phyloP scores from a whole-genome alignment of 495 filamentous ascomycete species.

The Bathelium albidoporum region DNA sequence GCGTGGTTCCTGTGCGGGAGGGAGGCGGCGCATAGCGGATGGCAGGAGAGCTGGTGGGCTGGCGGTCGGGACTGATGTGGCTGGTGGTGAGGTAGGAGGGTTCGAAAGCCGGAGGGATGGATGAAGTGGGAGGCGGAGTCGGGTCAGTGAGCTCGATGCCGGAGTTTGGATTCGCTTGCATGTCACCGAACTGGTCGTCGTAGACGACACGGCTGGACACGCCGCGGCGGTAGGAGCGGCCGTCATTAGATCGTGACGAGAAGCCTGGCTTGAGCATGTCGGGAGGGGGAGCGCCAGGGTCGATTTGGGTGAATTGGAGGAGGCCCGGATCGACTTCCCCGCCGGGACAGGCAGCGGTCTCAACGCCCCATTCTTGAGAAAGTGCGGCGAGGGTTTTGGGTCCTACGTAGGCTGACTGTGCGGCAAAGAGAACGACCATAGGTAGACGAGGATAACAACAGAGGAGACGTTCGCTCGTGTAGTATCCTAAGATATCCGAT shows the following conservation, averaged over 20 bases:
- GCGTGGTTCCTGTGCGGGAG: constrained; percentile 19
- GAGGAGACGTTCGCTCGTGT: constrained; percentile 77
- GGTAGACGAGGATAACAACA: constrained; percentile 84
- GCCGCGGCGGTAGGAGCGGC: constrained; percentile 55
- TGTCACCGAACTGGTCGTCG: constrained; percentile 71
- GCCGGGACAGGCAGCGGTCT: constrained; percentile 69
- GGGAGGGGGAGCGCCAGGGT: constrained; percentile 36
- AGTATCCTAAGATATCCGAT: constrained; percentile 69
- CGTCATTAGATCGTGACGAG: constrained; percentile 31
- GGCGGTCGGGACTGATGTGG: background rate
- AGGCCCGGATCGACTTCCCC: constrained; percentile 86
- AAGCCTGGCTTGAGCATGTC: background rate
- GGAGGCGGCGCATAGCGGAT: constrained; percentile 2
- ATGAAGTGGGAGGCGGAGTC: constrained; percentile 10
- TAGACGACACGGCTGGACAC: constrained; percentile 61
- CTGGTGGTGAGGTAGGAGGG: background rate
- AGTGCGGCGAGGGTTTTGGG: constrained; percentile 57
- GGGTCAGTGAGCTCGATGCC: constrained; percentile 7
- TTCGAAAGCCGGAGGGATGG: constrained; percentile 9
- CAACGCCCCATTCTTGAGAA: constrained; percentile 79
- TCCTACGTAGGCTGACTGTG: constrained; percentile 74
- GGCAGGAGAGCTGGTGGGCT: background rate
- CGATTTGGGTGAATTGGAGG: constrained; percentile 64
- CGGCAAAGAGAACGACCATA: constrained; percentile 66
- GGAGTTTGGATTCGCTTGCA: constrained; percentile 12